These are phyloP conservation scores for Quercus cerris DNA, from an alignment of 306 rosid species.

Conservation along the genomic window DNA sequence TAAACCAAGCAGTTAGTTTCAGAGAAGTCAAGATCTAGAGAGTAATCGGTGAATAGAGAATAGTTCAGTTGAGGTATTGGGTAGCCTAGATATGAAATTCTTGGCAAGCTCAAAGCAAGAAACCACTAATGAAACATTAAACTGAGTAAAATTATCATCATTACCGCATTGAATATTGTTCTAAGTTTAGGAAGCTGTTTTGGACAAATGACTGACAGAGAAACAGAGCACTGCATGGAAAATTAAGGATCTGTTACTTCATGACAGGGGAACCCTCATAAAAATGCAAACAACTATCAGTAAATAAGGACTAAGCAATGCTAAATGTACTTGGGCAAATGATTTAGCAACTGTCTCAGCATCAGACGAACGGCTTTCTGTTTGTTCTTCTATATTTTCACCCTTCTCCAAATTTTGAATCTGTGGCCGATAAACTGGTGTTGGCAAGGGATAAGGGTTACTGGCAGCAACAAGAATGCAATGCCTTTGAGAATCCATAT, in stretches of 20 bases:
- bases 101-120: slow-evolving; percentile 5
- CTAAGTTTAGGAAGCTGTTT: slow-evolving; percentile 81
- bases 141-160: slow-evolving; percentile 4
- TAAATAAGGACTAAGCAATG: slow-evolving; percentile 5
- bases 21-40: background rate
- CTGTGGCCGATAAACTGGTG: slow-evolving; percentile 83
- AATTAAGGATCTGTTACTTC: slow-evolving; percentile 17
- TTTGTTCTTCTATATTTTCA: slow-evolving; percentile 65
- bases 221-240: slow-evolving; percentile 70
- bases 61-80: background rate
- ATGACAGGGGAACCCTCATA: background rate
- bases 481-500: slow-evolving; percentile 73
- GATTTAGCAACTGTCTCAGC: slow-evolving; percentile 92
- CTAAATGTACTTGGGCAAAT: slow-evolving; percentile 63
- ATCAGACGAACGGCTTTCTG: slow-evolving; percentile 66
- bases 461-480: slow-evolving; percentile 91
- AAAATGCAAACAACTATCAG: background rate
- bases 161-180: slow-evolving; percentile 84
- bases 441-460: slow-evolving; percentile 86
- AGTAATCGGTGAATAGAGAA: background rate
- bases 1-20: background rate
- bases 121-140: background rate
- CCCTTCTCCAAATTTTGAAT: slow-evolving; percentile 69
- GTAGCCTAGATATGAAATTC: background rate
- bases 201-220: slow-evolving; percentile 90